Percentiles rank a stretch among this genome's conserved stretches.
Conservation (phyloP, 768 basidiomycete genomes). For the Amanita rubescens region DNA sequence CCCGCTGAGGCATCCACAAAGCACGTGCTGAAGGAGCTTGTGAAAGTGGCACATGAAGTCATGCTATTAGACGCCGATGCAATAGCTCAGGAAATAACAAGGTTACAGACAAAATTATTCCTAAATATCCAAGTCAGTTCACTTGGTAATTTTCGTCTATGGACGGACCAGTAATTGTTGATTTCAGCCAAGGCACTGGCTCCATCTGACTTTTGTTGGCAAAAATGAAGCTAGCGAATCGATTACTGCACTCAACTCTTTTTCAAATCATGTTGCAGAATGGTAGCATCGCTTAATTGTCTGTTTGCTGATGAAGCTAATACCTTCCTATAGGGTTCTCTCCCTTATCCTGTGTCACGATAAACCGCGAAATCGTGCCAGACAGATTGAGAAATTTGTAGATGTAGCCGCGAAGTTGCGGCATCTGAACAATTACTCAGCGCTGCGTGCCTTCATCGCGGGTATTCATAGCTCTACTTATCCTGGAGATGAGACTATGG, state of each 20-base stretch:
- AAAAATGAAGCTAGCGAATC: slow-evolving; percentile 56
- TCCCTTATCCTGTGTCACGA: slow-evolving; percentile 88
- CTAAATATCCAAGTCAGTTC: slow-evolving; percentile 60
- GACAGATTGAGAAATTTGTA: slow-evolving; percentile 84
- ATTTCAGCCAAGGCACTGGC: slow-evolving; percentile 77
- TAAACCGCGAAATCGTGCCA: slow-evolving; percentile 64
- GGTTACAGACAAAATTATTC: slow-evolving; percentile 62
- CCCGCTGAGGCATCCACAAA: slow-evolving; percentile 38
- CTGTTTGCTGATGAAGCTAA: neutral
- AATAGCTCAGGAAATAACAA: slow-evolving; percentile 83
- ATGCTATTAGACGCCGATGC: slow-evolving; percentile 49
- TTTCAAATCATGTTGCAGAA: slow-evolving; percentile 79
- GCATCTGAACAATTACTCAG: slow-evolving; percentile 86
- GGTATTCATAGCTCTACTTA: slow-evolving; percentile 84
- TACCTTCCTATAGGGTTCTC: slow-evolving; percentile 57
- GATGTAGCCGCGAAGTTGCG: slow-evolving; percentile 78
- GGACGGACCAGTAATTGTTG: slow-evolving; percentile 4
- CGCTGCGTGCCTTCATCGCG: slow-evolving; percentile 86
- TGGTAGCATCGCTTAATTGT: slow-evolving; percentile 44
- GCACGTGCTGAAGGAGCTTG: slow-evolving; percentile 57
- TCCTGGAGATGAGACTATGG: slow-evolving; percentile 70
- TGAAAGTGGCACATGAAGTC: slow-evolving; percentile 50
- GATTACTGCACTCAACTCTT: slow-evolving; percentile 63
- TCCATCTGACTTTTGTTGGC: slow-evolving; percentile 68
- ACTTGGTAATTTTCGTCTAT: slow-evolving; percentile 6